phyloP scores from a whole-genome alignment of 2,329 filamentous ascomycete species.

The Trichoderma polysporum region DNA sequence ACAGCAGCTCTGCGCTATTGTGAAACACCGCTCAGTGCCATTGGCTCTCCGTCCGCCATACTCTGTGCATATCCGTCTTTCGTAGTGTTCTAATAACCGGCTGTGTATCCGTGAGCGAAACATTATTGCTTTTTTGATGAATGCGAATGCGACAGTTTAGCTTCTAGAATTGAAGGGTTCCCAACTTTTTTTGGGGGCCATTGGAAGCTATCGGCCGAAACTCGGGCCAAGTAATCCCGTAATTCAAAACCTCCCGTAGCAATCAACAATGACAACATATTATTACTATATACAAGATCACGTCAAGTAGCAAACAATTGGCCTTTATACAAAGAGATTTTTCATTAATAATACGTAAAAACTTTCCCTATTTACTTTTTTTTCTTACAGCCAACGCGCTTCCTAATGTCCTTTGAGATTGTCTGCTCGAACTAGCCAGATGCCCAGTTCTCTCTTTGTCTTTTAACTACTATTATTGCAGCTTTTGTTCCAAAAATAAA shows the following conservation, averaged over 20 bases:
- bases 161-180: neutral
- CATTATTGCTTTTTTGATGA: neutral
- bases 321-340: neutral
- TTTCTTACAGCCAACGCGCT: slow-evolving; percentile 6
- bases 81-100: neutral
- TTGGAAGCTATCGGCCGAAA: slow-evolving; percentile 8
- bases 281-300: neutral
- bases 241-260: neutral
- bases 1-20: neutral
- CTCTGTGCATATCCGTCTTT: neutral
- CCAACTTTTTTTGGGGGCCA: neutral
- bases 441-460: neutral
- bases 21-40: neutral
- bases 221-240: slow-evolving; percentile 1
- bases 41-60: neutral
- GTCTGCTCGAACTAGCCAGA: neutral
- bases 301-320: neutral
- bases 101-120: slow-evolving; percentile 12
- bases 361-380: neutral
- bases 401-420: neutral
- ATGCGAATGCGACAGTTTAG: neutral
- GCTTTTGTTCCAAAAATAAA: neutral
- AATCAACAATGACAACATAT: neutral
- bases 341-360: neutral
- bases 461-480: slow-evolving; percentile 11